phyloP scores from a whole-genome alignment of 345 rosid species.

The Diplotaxis tenuifolia region DNA sequence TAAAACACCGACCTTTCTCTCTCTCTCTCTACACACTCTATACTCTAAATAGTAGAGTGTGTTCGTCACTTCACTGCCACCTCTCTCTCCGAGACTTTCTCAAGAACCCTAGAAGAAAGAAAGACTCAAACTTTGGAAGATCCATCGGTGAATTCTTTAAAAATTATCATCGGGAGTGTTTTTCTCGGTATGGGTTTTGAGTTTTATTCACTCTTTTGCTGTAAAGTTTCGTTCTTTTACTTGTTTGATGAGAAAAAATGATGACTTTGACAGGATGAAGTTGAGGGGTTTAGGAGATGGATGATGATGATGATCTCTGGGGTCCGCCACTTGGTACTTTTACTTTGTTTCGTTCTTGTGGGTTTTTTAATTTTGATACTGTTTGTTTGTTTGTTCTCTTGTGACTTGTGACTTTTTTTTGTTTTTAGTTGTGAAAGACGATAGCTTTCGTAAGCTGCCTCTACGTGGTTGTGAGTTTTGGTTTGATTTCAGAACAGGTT shows the following conservation, averaged over 20 bases:
- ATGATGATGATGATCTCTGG: conserved; percentile 62
- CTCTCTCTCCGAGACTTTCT: conserved; percentile 25
- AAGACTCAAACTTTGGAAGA: not conserved
- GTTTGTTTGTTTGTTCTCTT: conserved; percentile 1
- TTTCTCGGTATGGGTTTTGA: conserved; percentile 17
- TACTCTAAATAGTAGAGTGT: conserved; percentile 28
- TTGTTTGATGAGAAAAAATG: not conserved
- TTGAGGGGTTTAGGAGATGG: not conserved
- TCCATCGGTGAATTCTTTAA: not conserved
- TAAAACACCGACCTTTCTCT: conserved; percentile 24
- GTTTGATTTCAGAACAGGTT: conserved; percentile 57
- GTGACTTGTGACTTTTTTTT: not conserved
- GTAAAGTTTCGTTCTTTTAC: not conserved
- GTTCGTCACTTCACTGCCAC: conserved; percentile 40
- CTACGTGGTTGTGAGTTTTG: conserved; percentile 45
- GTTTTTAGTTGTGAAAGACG: conserved; percentile 40
- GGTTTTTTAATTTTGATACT: not conserved
- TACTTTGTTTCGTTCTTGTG: conserved; percentile 18
- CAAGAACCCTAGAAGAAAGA: conserved; percentile 26
- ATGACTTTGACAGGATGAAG: conserved; percentile 29
- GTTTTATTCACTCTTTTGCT: not conserved
- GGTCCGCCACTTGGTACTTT: conserved; percentile 44
- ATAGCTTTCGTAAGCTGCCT: conserved; percentile 13
- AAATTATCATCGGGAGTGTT: not conserved
- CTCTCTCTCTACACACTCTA: conserved; percentile 16